Percentiles rank a stretch among this genome's conserved stretches.
Evolutionary conservation across 1,284 basidiomycete genomes (phyloP).

Genomic region (Moesziomyces antarcticus): DNA sequence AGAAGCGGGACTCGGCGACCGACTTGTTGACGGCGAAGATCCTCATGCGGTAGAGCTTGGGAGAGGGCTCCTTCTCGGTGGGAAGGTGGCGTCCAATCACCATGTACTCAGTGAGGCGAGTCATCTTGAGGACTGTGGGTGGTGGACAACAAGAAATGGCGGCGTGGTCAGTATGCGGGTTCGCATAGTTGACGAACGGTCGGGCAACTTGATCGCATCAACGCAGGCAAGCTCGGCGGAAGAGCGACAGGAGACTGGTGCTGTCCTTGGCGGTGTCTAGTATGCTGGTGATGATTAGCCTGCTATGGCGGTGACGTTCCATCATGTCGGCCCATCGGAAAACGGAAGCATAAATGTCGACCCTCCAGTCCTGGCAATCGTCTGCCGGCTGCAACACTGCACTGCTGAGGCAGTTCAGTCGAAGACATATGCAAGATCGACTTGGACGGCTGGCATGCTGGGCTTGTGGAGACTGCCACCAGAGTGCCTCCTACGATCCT

Average conservation of each 20-base stretch:
- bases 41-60: conserved; percentile 99
- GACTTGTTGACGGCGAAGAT: conserved; percentile 98
- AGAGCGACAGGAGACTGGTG: neutral
- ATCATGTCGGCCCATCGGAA: too few species aligned
- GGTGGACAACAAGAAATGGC: neutral
- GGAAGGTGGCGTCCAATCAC: conserved; percentile 98
- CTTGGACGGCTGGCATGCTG: neutral
- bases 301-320: too few species aligned
- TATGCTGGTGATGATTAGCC: too few species aligned
- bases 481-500: neutral
- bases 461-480: neutral
- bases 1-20: conserved; percentile 99
- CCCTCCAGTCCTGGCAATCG: too few species aligned
- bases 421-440: too few species aligned
- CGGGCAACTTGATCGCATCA: neutral
- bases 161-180: neutral
- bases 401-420: too few species aligned
- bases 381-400: too few species aligned
- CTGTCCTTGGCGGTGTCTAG: neutral
- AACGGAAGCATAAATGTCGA: too few species aligned
- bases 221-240: neutral
- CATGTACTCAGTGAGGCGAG: conserved; percentile 81
- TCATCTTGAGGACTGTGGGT: conserved; percentile 53
- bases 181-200: neutral
- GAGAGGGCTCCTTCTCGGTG: conserved; percentile 89